Conservation (phyloP, 371 early-diverging fungal species). For the Cokeromyces recurvatus region DNA sequence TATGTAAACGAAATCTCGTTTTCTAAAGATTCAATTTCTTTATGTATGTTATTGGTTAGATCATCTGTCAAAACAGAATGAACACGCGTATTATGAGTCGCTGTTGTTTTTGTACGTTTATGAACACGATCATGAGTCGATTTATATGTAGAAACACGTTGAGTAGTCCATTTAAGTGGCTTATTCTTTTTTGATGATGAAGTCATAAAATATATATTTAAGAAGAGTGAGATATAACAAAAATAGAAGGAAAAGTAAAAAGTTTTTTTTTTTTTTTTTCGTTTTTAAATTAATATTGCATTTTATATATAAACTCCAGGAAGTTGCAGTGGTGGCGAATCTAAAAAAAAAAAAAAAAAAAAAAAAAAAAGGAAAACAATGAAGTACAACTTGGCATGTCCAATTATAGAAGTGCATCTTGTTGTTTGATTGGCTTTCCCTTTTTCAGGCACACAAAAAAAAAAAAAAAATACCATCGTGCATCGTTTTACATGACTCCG, state of each 20-base stretch:
- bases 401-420: background rate
- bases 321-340: too few relatives aligned
- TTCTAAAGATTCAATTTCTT: slow-evolving; percentile 24
- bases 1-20: slow-evolving; percentile 33
- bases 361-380: background rate
- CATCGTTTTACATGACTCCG: too few relatives aligned
- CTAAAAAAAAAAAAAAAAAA: too few relatives aligned
- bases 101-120: slow-evolving; percentile 16
- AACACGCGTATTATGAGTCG: background rate
- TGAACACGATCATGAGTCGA: slow-evolving; percentile 15
- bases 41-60: slow-evolving; percentile 2
- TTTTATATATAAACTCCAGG: too few relatives aligned
- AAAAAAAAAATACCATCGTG: background rate
- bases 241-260: slow-evolving; percentile 2
- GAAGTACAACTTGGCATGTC: background rate
- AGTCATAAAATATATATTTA: slow-evolving; percentile 8
- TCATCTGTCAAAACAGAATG: slow-evolving; percentile 7
- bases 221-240: slow-evolving; percentile 1
- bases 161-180: slow-evolving; percentile 21
- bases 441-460: background rate
- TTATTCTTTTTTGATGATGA: slow-evolving; percentile 11
- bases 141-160: slow-evolving; percentile 6
- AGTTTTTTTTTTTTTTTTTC: background rate
- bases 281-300: background rate
- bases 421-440: background rate